Percentiles rank a stretch among this genome's conserved stretches.
Evolutionary conservation across 179 eudicot species (phyloP).

Genomic region (Monotropa hypopitys): DNA sequence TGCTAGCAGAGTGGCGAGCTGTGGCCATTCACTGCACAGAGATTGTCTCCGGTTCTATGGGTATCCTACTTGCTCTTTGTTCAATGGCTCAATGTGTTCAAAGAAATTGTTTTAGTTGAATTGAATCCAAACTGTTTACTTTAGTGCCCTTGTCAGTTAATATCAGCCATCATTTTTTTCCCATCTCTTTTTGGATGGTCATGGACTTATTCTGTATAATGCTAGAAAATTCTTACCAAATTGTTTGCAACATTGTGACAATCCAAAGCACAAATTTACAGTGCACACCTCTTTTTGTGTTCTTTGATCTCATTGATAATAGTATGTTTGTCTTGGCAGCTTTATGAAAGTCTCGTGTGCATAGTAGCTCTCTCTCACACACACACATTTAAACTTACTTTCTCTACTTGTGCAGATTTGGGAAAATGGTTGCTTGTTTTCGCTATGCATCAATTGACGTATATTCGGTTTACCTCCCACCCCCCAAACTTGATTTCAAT

Average conservation of each 20-base stretch:
- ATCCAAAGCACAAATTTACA: not conserved
- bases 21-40: constrained; percentile 97
- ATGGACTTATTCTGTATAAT: not conserved
- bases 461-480: constrained; percentile 89
- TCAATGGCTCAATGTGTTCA: not conserved
- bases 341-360: not conserved
- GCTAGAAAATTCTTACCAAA: not conserved
- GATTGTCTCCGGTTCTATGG: constrained; percentile 98
- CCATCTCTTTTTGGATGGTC: not conserved
- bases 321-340: not conserved
- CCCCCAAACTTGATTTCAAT: constrained; percentile 69
- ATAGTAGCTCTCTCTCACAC: not conserved
- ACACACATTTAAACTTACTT: not conserved
- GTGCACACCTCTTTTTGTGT: not conserved
- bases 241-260: not conserved
- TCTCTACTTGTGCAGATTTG: constrained; percentile 47
- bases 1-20: constrained; percentile 95
- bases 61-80: constrained; percentile 24
- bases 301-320: not conserved
- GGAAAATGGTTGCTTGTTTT: constrained; percentile 99
- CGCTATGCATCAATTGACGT: constrained; percentile 97
- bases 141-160: not conserved
- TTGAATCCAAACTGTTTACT: not conserved
- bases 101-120: not conserved
- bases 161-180: not conserved